Percentiles rank a stretch among this genome's conserved stretches.
These are phyloP conservation scores for Trametes hirsuta DNA, from an alignment of 1,284 basidiomycete genomes.

Conservation along the genomic window DNA sequence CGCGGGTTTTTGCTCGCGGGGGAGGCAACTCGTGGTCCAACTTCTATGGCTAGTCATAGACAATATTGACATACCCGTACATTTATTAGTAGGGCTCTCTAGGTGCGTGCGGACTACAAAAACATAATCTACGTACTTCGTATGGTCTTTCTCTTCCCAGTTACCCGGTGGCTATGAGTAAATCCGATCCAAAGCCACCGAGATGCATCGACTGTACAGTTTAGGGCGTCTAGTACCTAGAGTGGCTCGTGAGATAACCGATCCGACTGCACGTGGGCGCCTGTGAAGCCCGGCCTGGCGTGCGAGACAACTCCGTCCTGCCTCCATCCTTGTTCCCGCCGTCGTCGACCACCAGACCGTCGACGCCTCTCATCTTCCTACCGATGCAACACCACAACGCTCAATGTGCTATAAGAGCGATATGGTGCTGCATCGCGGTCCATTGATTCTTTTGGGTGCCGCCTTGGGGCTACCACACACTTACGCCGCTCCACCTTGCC, in stretches of 20 bases:
- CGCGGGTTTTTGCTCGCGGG: too few species aligned
- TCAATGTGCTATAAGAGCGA: neutral
- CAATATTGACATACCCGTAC: too few species aligned
- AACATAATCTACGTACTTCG: too few species aligned
- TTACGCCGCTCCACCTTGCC: neutral
- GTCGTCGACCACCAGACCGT: conserved; percentile 15
- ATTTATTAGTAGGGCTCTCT: too few species aligned
- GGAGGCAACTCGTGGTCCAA: too few species aligned
- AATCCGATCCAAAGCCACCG: too few species aligned
- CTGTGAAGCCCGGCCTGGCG: conserved; percentile 25
- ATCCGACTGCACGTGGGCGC: conserved; percentile 21
- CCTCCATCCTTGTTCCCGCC: conserved; percentile 25
- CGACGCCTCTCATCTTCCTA: conserved; percentile 4
- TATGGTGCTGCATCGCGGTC: neutral
- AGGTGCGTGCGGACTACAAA: too few species aligned
- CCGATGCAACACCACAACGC: neutral
- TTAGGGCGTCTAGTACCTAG: conserved; percentile 9
- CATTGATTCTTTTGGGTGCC: too few species aligned
- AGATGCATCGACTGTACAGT: conserved; percentile 22
- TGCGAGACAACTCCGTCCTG: conserved; percentile 28
- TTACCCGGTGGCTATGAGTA: too few species aligned
- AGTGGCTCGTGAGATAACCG: conserved; percentile 22
- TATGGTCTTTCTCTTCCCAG: too few species aligned
- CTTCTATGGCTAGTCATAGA: too few species aligned
- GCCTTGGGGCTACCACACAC: neutral